Evolutionary conservation across 768 basidiomycete species (phyloP), one percentile per base, ranked within the genome.

Genomic region (Lactarius indigo): DNA sequence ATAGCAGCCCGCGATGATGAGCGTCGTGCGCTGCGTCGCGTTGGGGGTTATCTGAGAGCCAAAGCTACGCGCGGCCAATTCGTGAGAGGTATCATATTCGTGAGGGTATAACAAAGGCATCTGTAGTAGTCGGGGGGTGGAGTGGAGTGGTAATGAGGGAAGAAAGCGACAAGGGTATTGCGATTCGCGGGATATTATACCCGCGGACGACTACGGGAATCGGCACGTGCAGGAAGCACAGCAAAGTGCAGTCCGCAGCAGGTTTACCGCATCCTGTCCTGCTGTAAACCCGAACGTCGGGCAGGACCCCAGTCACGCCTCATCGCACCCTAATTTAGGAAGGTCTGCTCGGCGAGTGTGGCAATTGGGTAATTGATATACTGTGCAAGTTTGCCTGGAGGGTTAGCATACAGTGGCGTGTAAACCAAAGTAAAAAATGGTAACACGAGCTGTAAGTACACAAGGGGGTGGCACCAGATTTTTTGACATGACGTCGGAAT

Each of bases 1-100:
- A 76, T 94, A 94, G 35, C 81, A 81, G 12, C 85, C 91, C 8
- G 91, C 92, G 35, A 92, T 88, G 63, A 94, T 92, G 57, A 94
- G 78, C 1, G 92, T 94, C 17, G 80, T 86, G 69, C 81, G 79
- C 74, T 94, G 92, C 9, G 92, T 93, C 12, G 77, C 79, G 68
- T 85, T 91, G 1, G 91, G 91, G 28, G 84, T 85, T 41, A 93
- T 57, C 18, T 61, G 28, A 18, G 70, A 72, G 47, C 58, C 52
- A 28, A 74, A 72, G 64, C 73, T 72, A 56, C 77, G 74, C 47
- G 74, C 74, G 33, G 37, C 39, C 15, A 68, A 20, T 39, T 44
- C 50, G 3, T 63, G 62, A n/a, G 30, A 3, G 35, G 55, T 31
- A 44, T 37, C 35, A 20, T 50, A 31, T 7, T 62, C 61, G n/a